Percentiles rank a stretch among this genome's conserved stretches.
Evolutionary conservation across 441 rosid genomes (phyloP).

Genomic region (Aquilaria agallochum): DNA sequence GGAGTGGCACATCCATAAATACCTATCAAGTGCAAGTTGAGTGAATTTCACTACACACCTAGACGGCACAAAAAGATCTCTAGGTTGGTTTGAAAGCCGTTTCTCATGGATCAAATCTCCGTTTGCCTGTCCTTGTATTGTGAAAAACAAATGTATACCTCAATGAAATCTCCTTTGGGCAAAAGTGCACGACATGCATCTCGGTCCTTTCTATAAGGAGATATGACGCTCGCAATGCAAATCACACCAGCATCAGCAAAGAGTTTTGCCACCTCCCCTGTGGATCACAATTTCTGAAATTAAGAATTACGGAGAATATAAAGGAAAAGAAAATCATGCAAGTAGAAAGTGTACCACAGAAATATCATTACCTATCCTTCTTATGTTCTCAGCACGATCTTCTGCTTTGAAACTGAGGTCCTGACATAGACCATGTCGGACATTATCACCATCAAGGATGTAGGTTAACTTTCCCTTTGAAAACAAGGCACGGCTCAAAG

Average conservation of each 20-base stretch:
- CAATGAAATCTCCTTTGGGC: conserved; percentile 65
- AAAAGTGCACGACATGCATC: conserved; percentile 54
- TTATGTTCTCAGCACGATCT: conserved; percentile 67
- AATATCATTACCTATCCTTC: conserved; percentile 47
- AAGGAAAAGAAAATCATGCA: not conserved
- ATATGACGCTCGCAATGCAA: conserved; percentile 71
- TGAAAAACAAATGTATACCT: conserved; percentile 30
- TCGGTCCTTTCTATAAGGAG: conserved; percentile 62
- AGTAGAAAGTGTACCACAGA: not conserved
- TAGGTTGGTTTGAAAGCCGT: not conserved
- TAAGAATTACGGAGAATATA: conserved; percentile 3
- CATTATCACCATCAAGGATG: conserved; percentile 74
- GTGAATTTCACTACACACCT: conserved; percentile 9
- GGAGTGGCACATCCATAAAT: conserved; percentile 61
- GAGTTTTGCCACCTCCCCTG: conserved; percentile 75
- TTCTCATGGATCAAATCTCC: not conserved
- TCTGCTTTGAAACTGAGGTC: conserved; percentile 64
- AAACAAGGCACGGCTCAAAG: conserved; percentile 44
- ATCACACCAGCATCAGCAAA: conserved; percentile 71
- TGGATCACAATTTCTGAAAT: conserved; percentile 2
- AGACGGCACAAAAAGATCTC: conserved; percentile 2
- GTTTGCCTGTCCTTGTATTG: too few relatives aligned
- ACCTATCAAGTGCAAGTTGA: conserved; percentile 32
- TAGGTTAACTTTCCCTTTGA: conserved; percentile 59
- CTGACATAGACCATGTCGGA: conserved; percentile 66